Conservation (phyloP, 2,329 filamentous ascomycete species). For the Geosmithia putterillii region DNA sequence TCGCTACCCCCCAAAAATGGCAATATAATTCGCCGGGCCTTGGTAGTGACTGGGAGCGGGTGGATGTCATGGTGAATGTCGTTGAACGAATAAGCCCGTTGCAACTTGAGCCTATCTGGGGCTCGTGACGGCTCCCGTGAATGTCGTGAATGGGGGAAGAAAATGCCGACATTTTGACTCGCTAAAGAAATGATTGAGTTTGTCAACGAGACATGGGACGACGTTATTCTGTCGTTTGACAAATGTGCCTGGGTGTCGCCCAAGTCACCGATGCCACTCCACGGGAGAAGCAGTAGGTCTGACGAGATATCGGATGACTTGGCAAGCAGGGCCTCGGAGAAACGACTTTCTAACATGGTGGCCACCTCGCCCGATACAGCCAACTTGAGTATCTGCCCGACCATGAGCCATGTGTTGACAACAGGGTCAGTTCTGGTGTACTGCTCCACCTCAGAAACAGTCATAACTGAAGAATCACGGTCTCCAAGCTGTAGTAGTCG, state of each 20-base stretch:
- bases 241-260: constrained; percentile 36
- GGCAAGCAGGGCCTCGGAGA: constrained; percentile 62
- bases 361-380: constrained; percentile 72
- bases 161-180: constrained; percentile 56
- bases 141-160: constrained; percentile 57
- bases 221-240: constrained; percentile 23
- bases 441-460: constrained; percentile 72
- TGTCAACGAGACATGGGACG: constrained; percentile 62
- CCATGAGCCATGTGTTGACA: constrained; percentile 81
- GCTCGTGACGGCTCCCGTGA: constrained; percentile 21
- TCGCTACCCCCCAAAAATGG: constrained; percentile 79
- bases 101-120: constrained; percentile 24
- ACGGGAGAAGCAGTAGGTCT: constrained; percentile 73
- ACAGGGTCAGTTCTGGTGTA: constrained; percentile 65
- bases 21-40: constrained; percentile 73
- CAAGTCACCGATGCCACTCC: constrained; percentile 73
- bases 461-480: constrained; percentile 91
- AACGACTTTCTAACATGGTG: constrained; percentile 65
- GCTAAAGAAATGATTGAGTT: constrained; percentile 50
- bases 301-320: constrained; percentile 58
- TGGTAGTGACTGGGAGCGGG: constrained; percentile 47
- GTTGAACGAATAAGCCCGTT: constrained; percentile 44
- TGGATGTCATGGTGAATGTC: constrained; percentile 42
- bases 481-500: constrained; percentile 80
- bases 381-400: constrained; percentile 74